Base-by-base conservation (phyloP, 2,329 filamentous ascomycete genomes). In the Penicillium sp. region DNA sequence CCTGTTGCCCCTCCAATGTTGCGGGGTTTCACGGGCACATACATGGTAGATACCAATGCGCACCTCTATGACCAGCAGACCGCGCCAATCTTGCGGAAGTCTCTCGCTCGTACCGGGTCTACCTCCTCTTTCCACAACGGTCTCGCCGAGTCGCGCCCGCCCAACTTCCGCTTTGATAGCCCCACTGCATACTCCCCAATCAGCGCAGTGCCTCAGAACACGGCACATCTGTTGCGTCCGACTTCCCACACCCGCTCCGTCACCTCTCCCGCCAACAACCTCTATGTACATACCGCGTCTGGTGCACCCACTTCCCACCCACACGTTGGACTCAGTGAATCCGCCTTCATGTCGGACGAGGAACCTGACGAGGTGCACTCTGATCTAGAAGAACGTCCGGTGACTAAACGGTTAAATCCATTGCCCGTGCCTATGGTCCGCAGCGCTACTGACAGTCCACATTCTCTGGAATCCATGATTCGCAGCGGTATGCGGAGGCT, bases 31-130 rank as follows among this genome's bases (percentile, higher is more conserved):
- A 80, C 84, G 0, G 83, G 83, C 0, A 86, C 86, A 57, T 82
- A 81, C 9, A 86, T 86, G 48, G 86, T 86, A 48, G 89, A 94
- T 61, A 86, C 87, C 1, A 89, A 87, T 10, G 90, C 92, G 21
- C 87, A 91, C 68, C 77, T 97, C 0, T 97, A 97, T 72, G 92
- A 97, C 66, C 91, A 96, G 71, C 91, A 96, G 69, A 95, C 94
- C 6, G 81, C 94, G 10, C 93, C 93, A 0, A 95, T 97, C 48
- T 77, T 97, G 5, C 89, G 94, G 64, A 90, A 94, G 67, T 94
- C 91, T 0, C 80, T 89, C 22, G 84, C 81, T 21, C 68, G 90
- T 10, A 93, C 86, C 60, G 87, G 88, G 36, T 89, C 85, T 47
- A 84, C 86, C 1, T 83, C 84, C 0, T 89, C 88, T 0, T 94